Evolutionary conservation across 306 rosid species (phyloP), one percentile per base, ranked within the genome.

Genomic region (Urtica urens): DNA sequence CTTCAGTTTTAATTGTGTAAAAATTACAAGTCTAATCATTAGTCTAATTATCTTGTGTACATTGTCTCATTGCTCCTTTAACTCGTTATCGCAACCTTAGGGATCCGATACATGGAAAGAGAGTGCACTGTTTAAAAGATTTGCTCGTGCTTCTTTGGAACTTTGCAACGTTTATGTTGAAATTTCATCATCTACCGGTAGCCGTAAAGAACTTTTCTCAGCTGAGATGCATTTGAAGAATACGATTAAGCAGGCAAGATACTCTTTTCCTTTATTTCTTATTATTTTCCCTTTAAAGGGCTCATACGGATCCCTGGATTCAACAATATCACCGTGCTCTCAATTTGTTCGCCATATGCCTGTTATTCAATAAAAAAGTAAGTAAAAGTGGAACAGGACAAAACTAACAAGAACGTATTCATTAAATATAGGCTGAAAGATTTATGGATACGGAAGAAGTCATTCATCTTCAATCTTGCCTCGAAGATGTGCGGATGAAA

Each of bases 211-310:
- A 57, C 77, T 90, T 50, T 56, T 64, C 46, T 38, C 77, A 1
- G 94, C 95, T 27, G 95, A 90, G 58, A 84, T 81, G 97, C 97
- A 84, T 69, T 68, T 90, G 38, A 90, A 77, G 74, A 90, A 59
- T 73, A 70, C 66, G 34, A 66, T 79, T 45, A 81, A 71, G 75
- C 97, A 90, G 95, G 97, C 58, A 62, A 72, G 80, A 4, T 28
- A 28, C 10, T 28, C 33, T 28, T 10, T 41, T 38, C 43, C 55
- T 64, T 10, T 25, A 13, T 7, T 23, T 21, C 38, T 26, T 26
- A 46, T 29, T 53, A 29, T 51, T 6, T 5, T 18, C 42, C 23
- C 25, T 61, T 23, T 23, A 17, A 19, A 20, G 12, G 23, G 0
- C 13, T 57, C 20, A 18, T 20, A 16, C 24, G 13, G 20, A 24